These are phyloP conservation scores for Calophaca sinica DNA, from an alignment of 306 rosid genomes.

Conservation along the genomic window DNA sequence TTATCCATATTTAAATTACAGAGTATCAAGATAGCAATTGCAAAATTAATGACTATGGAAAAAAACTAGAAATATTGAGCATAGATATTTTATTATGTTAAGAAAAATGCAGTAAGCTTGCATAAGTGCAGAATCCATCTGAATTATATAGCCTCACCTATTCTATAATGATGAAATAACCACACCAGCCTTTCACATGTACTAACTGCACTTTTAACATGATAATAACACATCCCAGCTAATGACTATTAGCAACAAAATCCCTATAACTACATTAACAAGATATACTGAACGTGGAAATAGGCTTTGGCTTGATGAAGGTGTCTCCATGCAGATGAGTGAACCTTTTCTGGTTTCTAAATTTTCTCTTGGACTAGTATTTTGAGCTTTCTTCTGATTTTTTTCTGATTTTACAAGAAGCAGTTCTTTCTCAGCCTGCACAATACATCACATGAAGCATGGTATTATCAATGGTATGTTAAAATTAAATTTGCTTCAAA, in stretches of 20 bases:
- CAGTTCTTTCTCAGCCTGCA: conserved; percentile 52
- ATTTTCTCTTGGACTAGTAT: conserved; percentile 15
- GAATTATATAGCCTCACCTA: neutral
- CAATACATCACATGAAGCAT: conserved; percentile 37
- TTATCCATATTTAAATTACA: neutral
- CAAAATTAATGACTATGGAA: neutral
- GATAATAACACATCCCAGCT: conserved; percentile 48
- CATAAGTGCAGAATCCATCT: conserved; percentile 11
- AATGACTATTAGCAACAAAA: conserved; percentile 41
- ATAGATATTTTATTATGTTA: conserved; percentile 6
- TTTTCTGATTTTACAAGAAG: conserved; percentile 5
- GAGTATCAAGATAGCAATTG: neutral
- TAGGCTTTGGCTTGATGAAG: conserved; percentile 40
- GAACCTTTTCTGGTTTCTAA: conserved; percentile 39
- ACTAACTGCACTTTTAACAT: conserved; percentile 46
- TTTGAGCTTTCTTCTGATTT: conserved; percentile 30
- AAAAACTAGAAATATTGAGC: too few relatives aligned
- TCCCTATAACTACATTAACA: conserved; percentile 43
- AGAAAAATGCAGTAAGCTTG: conserved; percentile 25
- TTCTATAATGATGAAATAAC: conserved; percentile 26
- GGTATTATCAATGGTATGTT: conserved; percentile 1
- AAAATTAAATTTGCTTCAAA: conserved; percentile 11
- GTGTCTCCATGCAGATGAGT: conserved; percentile 45
- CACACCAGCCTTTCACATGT: too few relatives aligned
- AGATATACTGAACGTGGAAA: conserved; percentile 51